Evolutionary conservation across 2,329 filamentous ascomycete species (phyloP).

Genomic region (Boeremia lycopersici): DNA sequence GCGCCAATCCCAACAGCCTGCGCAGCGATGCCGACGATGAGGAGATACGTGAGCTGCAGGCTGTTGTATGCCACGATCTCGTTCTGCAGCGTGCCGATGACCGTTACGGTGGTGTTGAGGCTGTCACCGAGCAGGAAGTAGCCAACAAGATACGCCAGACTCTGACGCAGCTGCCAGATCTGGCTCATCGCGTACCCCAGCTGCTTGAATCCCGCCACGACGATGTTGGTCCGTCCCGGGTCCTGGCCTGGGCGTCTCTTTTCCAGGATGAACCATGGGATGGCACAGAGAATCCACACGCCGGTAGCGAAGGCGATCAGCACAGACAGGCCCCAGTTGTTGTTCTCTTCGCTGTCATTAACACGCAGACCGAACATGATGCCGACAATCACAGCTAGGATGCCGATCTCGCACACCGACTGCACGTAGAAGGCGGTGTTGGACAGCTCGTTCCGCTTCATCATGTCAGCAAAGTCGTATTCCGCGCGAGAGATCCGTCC

Average conservation of each 20-base stretch:
- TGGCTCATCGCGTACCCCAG: conserved; percentile 60
- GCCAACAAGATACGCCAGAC: conserved; percentile 64
- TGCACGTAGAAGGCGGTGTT: conserved; percentile 70
- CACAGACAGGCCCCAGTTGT: conserved; percentile 70
- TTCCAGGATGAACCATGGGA: conserved; percentile 72
- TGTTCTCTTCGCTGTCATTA: conserved; percentile 63
- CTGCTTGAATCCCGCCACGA: conserved; percentile 66
- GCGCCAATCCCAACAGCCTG: conserved; percentile 67
- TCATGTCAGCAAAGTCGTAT: conserved; percentile 56
- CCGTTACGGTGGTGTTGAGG: conserved; percentile 72
- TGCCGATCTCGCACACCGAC: conserved; percentile 64
- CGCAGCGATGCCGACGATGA: conserved; percentile 69
- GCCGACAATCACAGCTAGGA: conserved; percentile 33
- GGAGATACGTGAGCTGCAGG: conserved; percentile 67
- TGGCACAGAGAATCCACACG: conserved; percentile 66
- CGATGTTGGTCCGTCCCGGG: conserved; percentile 58
- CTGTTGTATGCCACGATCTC: conserved; percentile 69
- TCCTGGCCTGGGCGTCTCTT: conserved; percentile 67
- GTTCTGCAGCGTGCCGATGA: conserved; percentile 70
- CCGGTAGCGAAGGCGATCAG: conserved; percentile 69
- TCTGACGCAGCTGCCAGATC: conserved; percentile 70
- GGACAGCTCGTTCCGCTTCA: conserved; percentile 67
- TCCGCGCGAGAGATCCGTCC: conserved; percentile 63
- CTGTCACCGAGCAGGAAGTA: conserved; percentile 74
- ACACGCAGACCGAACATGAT: conserved; percentile 64